phyloP scores from a whole-genome alignment of 2,329 filamentous ascomycete species.

The Chaetomium olivaceum region DNA sequence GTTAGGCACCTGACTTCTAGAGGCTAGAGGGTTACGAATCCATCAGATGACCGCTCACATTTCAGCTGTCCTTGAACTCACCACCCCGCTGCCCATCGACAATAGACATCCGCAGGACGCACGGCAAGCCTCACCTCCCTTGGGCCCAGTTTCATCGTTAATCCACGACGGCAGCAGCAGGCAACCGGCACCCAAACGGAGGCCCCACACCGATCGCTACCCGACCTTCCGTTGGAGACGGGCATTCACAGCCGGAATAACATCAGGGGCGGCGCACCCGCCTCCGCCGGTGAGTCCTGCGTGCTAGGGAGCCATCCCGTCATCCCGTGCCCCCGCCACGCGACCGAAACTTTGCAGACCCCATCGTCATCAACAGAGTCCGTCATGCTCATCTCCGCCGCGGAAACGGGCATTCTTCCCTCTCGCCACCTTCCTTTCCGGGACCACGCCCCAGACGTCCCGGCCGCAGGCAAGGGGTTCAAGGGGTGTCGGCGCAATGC shows the following conservation, averaged over 20 bases:
- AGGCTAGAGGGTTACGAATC: too few species aligned
- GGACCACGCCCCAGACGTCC: neutral
- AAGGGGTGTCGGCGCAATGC: neutral
- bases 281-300: neutral
- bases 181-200: neutral
- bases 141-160: neutral
- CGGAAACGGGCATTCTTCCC: too few species aligned
- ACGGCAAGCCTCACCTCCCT: neutral
- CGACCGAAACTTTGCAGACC: neutral
- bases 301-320: neutral
- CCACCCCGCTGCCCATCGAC: neutral
- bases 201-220: neutral
- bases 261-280: too few species aligned
- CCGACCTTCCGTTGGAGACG: neutral
- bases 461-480: neutral
- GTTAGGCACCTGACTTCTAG: too few species aligned
- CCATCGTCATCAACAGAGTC: too few species aligned
- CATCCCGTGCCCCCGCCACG: too few species aligned
- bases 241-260: neutral
- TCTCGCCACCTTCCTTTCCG: neutral
- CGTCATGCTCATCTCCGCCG: too few species aligned
- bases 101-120: neutral
- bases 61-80: too few species aligned
- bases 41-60: neutral
- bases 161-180: neutral